Evolutionary conservation across 1,284 basidiomycete species (phyloP), one percentile per base, ranked within the genome.

Genomic region (Mrakiaceae sp.): DNA sequence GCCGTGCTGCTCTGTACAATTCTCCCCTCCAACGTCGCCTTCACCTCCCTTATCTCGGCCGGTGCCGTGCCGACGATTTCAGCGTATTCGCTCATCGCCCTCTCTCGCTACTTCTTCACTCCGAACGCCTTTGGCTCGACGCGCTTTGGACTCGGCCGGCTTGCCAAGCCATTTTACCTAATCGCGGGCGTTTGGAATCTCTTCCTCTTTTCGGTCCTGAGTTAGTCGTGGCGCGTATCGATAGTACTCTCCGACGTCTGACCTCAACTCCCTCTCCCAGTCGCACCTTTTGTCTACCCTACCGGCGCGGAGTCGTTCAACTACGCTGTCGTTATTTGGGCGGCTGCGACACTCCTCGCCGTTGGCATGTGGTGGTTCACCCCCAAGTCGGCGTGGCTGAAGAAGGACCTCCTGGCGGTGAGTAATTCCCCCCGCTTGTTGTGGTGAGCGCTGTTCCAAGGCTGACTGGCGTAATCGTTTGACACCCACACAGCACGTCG

Each of bases 11-110:
- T 92, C 39, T 90, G 88, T 78, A 87, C 87, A 3, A 91, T 92
- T 70, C 78, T 92, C 43, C 87, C 89, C 0, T 89, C 87, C 69
- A 83, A 86, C 69, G 90, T 90, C 50, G 90, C 90, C 0, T 93
- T 92, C 78, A 88, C 85, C 2, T 90, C 87, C 14, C 79, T 92
- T 65, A 82, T 90, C 53, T 90, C 87, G 8, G 90, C 89, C 7
- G 87, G 87, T 16, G 87, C 80, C 7, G n/a, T 53, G 52, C 88
- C 88, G 0, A 90, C 87, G 0, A 87, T 89, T 65, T 87, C 88
- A 0, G 85, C 89, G 11, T 90, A 92, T 73, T 87, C 84, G 0
- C 78, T 90, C 50, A 90, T 91, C 64, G 81, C 85, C 1, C 71
- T 87, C 7, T 79, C 89, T 50, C 81, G 89, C 52, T 75, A 90